Base-by-base conservation (phyloP, 2,329 filamentous ascomycete genomes). In the Pseudocercospora musae region DNA sequence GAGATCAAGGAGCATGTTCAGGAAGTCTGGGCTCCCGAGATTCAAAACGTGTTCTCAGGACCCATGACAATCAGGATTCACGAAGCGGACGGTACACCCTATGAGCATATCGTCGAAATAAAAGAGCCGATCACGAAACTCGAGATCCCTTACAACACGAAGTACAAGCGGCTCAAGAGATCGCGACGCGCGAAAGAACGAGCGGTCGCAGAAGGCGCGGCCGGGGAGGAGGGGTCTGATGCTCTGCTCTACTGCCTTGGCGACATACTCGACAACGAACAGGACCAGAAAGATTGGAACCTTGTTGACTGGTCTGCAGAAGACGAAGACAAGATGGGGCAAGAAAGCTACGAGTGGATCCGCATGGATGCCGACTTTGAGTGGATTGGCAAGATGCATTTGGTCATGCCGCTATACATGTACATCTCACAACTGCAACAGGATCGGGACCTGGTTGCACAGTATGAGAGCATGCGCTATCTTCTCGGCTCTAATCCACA, bases 281-380 rank as follows among this genome's bases (percentile, higher is more conserved):
- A 96, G 65, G 95, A 99, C 59, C 85, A 91, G 50, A 81, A 85
- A 56, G 87, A 91, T 46, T 99, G 95, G 94, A 87, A 85, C 57
- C 82, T 99, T 5, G 85, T 87, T 5, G 94, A 98, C 67, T 99
- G 94, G 93, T 89, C 90, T 53, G 85, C 89, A 63, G 91, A 96
- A 59, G 91, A 94, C 15, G 93, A 98, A 76, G 85, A 89, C 37
- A 88, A 87, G 71, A 98, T 99, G 93, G 92, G 95, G 60, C 87
- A 92, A 67, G 95, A 99, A 74, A 96, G 92, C 0, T 99, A 97
- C 72, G 95, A 99, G 75, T 99, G 96, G 95, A 96, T 99, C 69
- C 89, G 95, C 20, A 90, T 98, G 78, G 95, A 99, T 76, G 93
- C 94, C 15, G 96, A 99, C 77, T 98, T 98, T 69, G 95, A 99